Evolutionary conservation across 2,329 filamentous ascomycete genomes (phyloP).

Genomic region (Trichoderma sp.): DNA sequence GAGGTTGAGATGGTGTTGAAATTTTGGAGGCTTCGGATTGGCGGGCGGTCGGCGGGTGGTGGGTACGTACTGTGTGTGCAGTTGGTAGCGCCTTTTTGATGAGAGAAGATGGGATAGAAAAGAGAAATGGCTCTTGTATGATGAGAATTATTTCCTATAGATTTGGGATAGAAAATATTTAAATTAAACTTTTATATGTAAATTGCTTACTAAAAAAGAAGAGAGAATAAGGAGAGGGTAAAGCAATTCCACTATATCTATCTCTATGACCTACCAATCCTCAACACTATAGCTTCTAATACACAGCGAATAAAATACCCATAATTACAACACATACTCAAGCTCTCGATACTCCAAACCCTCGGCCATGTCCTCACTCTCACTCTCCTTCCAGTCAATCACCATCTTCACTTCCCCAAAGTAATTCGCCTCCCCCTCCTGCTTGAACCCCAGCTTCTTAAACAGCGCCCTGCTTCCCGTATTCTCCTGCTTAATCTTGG

Average conservation of each 20-base stretch:
- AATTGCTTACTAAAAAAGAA: background rate
- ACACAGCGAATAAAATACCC: background rate
- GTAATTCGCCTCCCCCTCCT: constrained; percentile 55
- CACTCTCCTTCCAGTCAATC: constrained; percentile 34
- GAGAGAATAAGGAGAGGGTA: background rate
- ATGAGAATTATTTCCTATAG: background rate
- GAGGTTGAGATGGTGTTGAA: constrained; percentile 11
- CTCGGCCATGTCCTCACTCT: constrained; percentile 17
- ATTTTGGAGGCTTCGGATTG: constrained; percentile 10
- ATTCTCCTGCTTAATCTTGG: constrained; percentile 59
- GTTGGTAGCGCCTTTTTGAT: background rate
- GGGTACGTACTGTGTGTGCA: background rate
- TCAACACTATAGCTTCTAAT: background rate
- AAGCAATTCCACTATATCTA: background rate
- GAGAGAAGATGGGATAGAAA: background rate
- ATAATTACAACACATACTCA: background rate
- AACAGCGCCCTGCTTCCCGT: constrained; percentile 52
- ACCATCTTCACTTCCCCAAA: constrained; percentile 59
- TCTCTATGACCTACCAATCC: background rate
- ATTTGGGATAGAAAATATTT: background rate
- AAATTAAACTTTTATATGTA: background rate
- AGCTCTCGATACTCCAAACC: background rate
- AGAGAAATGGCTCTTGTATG: background rate
- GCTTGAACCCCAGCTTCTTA: constrained; percentile 49
- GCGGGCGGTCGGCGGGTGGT: background rate